Conservation (phyloP, 345 rosid genomes). For the Ricinus communis region DNA sequence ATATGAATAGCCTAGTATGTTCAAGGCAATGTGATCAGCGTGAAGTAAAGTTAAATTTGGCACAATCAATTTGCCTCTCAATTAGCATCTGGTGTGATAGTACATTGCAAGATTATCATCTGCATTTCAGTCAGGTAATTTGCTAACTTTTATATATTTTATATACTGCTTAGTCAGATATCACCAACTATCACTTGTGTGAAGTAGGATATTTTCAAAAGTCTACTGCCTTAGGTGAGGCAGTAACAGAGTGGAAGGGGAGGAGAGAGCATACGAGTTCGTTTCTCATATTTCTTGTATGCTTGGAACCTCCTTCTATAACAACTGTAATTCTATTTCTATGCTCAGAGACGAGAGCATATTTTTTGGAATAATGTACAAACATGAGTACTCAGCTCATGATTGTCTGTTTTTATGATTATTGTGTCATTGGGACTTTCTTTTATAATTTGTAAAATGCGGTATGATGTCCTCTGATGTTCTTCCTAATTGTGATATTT, state of each 20-base stretch:
- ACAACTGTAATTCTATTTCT: not conserved
- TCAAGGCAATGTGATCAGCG: conserved; percentile 42
- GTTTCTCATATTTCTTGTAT: not conserved
- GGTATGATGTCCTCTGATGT: conserved; percentile 1
- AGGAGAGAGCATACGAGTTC: no score
- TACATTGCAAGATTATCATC: conserved; percentile 81
- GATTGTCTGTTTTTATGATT: not conserved
- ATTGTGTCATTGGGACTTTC: not conserved
- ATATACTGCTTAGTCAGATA: no score
- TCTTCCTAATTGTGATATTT: conserved; percentile 5
- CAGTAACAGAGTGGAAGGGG: no score
- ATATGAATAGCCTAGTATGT: conserved; percentile 58
- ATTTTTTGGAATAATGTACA: not conserved
- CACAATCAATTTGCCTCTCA: conserved; percentile 55
- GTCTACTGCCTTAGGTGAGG: no score
- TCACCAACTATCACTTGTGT: not conserved
- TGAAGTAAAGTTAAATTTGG: conserved; percentile 44
- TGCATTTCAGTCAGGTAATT: conserved; percentile 72
- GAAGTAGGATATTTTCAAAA: not conserved
- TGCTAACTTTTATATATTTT: conserved; percentile 7
- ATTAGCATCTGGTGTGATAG: conserved; percentile 74
- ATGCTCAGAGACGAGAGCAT: not conserved
- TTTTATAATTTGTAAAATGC: conserved; percentile 2
- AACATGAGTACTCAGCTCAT: not conserved
- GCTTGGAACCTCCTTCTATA: not conserved